phyloP scores from a whole-genome alignment of 2,329 filamentous ascomycete genomes.

The Podosphaera fusca region DNA sequence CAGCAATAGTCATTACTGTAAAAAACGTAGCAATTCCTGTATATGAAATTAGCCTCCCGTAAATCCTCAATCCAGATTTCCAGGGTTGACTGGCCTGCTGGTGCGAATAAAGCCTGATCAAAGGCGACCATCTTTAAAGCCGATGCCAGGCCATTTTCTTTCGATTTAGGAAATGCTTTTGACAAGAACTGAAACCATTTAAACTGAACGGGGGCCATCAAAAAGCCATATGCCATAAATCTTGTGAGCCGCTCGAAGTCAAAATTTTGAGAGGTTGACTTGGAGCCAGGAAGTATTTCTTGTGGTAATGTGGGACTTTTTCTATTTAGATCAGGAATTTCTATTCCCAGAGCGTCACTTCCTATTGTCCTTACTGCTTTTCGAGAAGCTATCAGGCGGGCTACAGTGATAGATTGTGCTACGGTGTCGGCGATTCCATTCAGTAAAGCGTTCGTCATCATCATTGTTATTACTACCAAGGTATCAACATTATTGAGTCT shows the following conservation, averaged over 20 bases:
- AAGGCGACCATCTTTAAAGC: conserved; percentile 77
- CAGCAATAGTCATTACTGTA: conserved; percentile 84
- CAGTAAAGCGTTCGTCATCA: conserved; percentile 93
- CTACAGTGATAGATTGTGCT: conserved; percentile 73
- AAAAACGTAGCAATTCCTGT: conserved; percentile 71
- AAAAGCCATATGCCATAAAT: conserved; percentile 94
- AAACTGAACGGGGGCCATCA: conserved; percentile 88
- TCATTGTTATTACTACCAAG: conserved; percentile 66
- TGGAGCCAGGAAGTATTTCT: conserved; percentile 44
- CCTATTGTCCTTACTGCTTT: conserved; percentile 34
- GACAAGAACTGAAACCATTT: conserved; percentile 85
- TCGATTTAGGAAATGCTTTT: conserved; percentile 61
- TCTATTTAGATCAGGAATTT: conserved; percentile 69
- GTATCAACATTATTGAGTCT: not conserved
- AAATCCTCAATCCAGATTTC: not conserved
- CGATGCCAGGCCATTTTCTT: conserved; percentile 47
- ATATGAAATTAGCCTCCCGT: not conserved
- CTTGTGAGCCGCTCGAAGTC: conserved; percentile 86
- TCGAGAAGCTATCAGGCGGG: conserved; percentile 42
- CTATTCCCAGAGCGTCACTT: conserved; percentile 56
- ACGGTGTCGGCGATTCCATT: conserved; percentile 92
- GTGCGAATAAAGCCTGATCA: conserved; percentile 85
- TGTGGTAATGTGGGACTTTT: conserved; percentile 45
- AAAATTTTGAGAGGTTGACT: conserved; percentile 52
- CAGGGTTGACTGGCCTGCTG: conserved; percentile 36